phyloP scores from a whole-genome alignment of 371 early-diverging fungal species.

The Mucor lusitanicus region DNA sequence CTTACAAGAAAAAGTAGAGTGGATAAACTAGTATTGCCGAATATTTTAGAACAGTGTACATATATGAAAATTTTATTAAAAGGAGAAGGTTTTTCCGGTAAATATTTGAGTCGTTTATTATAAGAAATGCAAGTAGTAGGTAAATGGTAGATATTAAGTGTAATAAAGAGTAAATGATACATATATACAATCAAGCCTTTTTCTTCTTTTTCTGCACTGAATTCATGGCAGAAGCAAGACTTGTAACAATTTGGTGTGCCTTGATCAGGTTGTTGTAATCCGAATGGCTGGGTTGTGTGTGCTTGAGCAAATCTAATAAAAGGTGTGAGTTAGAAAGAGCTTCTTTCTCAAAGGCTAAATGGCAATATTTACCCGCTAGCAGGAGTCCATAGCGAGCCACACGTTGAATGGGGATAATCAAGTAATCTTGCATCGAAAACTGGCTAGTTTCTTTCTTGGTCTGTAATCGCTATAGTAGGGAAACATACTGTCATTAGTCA shows the following conservation, averaged over 20 bases:
- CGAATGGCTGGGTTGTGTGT: conserved; percentile 33
- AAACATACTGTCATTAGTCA: not conserved
- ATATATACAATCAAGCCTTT: conserved; percentile 10
- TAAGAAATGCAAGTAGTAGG: not conserved
- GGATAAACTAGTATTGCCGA: not conserved
- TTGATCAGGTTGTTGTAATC: conserved; percentile 38
- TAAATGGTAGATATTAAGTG: not conserved
- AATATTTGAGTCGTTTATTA: not conserved
- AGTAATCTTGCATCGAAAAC: conserved; percentile 35
- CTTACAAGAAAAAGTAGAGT: conserved; percentile 10
- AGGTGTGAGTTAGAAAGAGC: not conserved
- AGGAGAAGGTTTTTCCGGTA: not conserved
- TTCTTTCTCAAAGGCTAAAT: not conserved
- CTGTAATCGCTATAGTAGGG: conserved; percentile 26
- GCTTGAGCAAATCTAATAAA: conserved; percentile 41
- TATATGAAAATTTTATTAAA: not conserved
- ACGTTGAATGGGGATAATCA: conserved; percentile 49
- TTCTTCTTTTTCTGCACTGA: conserved; percentile 35
- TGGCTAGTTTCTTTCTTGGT: conserved; percentile 37
- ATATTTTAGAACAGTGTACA: not conserved
- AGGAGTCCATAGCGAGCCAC: conserved; percentile 42
- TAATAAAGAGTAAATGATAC: not conserved
- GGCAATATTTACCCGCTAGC: conserved; percentile 32
- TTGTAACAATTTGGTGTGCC: conserved; percentile 37
- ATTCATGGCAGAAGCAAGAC: conserved; percentile 47